Conservation (phyloP, 2,329 filamentous ascomycete genomes). For the Exophiala sp. region DNA sequence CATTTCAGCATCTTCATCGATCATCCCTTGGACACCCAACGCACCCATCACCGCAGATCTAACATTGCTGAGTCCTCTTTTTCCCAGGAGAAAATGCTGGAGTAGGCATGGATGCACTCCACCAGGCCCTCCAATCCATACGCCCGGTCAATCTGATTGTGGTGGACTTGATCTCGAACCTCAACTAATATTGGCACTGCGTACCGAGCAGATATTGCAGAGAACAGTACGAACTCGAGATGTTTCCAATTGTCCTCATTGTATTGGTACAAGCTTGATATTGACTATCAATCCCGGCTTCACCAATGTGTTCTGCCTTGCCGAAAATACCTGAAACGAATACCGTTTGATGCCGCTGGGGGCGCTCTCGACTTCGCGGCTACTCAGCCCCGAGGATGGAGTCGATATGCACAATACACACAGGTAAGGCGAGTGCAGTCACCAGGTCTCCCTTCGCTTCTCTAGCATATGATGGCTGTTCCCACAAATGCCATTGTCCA, state of each 20-base stretch:
- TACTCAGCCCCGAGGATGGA: constrained; percentile 21
- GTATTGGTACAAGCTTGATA: background rate
- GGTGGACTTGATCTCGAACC: background rate
- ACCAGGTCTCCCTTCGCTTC: background rate
- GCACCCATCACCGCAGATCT: no score
- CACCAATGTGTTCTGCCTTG: constrained; percentile 20
- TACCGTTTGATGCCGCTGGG: constrained; percentile 6
- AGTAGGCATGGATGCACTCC: no score
- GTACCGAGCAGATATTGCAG: background rate
- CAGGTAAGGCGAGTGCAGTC: constrained; percentile 13
- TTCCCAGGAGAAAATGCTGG: no score
- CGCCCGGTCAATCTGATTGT: background rate
- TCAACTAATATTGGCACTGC: background rate
- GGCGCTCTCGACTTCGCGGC: background rate
- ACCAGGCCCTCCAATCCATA: no score
- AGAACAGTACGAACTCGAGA: background rate
- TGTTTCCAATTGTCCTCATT: background rate
- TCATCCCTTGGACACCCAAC: no score
- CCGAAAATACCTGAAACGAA: constrained; percentile 25
- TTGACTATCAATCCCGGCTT: background rate
- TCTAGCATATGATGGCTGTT: constrained; percentile 1
- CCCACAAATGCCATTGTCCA: background rate
- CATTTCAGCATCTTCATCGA: no score
- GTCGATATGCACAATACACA: constrained; percentile 7
- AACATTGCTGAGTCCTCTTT: no score